Base-by-base conservation (phyloP, 306 rosid species). In the Castanopsis chinensis region DNA sequence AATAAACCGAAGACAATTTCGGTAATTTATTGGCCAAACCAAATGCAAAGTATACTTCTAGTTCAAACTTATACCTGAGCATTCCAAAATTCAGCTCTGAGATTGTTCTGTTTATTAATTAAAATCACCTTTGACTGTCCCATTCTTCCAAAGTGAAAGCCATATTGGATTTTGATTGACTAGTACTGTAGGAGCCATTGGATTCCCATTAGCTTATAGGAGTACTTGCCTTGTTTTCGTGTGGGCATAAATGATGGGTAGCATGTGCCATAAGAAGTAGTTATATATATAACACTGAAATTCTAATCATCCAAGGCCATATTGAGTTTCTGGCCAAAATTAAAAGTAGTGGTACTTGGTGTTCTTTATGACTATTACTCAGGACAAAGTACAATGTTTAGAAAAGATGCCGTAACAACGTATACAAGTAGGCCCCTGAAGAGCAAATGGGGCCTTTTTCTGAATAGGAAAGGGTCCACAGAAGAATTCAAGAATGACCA, bases 401-500 rank as follows among this genome's bases (percentile, higher is more conserved):
- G 49, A 57, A 57, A 74, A 75, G 81, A 70, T 71, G 54, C 79
- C 52, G 28, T 7, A 32, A 59, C 67, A 54, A 72, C 71, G 55
- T 77, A 60, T 71, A 61, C 41, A 68, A 61, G 78, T 73, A 61
- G 85, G 79, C 25, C 83, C 80, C 33, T 33, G 27, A 73, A 30
- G 35, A 69, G 17, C 41, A 81, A 60, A 53, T 71, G 14, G 35
- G 21, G 18, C 37, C 45, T 14, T 58, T 64, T 78, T 54, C 61
- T 25, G 60, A 45, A 30, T 25, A 43, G 55, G 20, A 84, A 80
- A 73, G 61, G 68, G 73, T 41, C 71, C 69, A 54, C 72, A 20
- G 59, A 53, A 33, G 72, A 85, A 74, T 37, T 80, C 68, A 79
- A 37, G 69, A 76, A 84, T 21, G 70, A 71, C 74, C 56, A 81